Evolutionary conservation across 495 filamentous ascomycete species (phyloP), one percentile per base, ranked within the genome.

Genomic region (Cryomyces minteri): DNA sequence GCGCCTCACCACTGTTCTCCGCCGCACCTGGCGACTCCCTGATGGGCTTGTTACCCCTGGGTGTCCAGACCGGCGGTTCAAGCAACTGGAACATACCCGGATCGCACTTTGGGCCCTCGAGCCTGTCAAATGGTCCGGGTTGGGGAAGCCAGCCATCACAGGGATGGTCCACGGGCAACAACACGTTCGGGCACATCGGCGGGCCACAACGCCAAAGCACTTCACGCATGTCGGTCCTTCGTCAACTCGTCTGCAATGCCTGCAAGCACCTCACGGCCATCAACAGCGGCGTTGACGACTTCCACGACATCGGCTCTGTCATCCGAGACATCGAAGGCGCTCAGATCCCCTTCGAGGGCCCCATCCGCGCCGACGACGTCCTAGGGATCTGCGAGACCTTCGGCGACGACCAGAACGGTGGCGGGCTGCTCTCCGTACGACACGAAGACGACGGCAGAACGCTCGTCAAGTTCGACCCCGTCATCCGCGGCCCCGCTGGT

Each of bases 381-480:
- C 68, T 86, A n/a, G 80, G 84, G 41, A 84, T 93, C 46, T 88
- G 82, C 60, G 88, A 95, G 49, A 92, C 88, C 1, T 80, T 90
- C 57, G 90, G 90, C 47, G 92, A 83, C 53, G 56, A 66, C 0
- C 73, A 80, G 41, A 96, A 96, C 51, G 90, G 90, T 43, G 90
- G 90, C 43, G 90, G 90, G 14, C 78, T 69, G 38, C 93, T 96
- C 58, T 71, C 69, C 28, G 67, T 80, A 46, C 67, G 67, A 41
- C 69, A 70, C 37, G 68, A 74, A 38, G 69, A 60, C 0, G 55
- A 62, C 28, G 64, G 54, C 6, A 63, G 64, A 30, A 64, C 62
- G 32, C 64, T 71, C 37, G 79, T 93, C 51, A 76, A 73, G 46
- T 82, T 76, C 56, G 74, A 81, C 45, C 61, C 68, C 25, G 68